A percentile compares a stretch with the other conserved stretches of the same genome.
These are phyloP conservation scores for Melampsora americana DNA, from an alignment of 1,284 basidiomycete species.

Conservation along the genomic window DNA sequence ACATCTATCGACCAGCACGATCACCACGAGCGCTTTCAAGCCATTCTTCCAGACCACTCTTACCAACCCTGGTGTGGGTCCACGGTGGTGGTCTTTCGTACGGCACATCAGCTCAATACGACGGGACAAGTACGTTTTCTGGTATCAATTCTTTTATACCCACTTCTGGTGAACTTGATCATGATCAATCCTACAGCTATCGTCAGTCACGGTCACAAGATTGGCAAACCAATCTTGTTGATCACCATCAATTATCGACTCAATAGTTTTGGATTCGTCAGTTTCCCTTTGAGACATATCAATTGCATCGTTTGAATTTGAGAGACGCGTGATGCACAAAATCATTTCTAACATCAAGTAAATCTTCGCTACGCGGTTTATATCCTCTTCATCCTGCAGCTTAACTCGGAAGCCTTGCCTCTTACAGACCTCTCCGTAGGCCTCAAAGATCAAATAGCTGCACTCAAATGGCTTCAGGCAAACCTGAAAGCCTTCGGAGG, in stretches of 20 bases:
- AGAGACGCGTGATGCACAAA: slow-evolving; percentile 54
- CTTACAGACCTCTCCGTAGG: slow-evolving; percentile 55
- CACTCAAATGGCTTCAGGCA: slow-evolving; percentile 63
- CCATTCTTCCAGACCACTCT: neutral
- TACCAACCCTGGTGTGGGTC: slow-evolving; percentile 66
- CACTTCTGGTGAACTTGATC: slow-evolving; percentile 21
- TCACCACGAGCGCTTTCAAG: neutral
- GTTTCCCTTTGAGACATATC: neutral
- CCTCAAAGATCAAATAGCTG: slow-evolving; percentile 62
- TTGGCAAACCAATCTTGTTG: slow-evolving; percentile 56
- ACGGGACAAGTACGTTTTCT: slow-evolving; percentile 52
- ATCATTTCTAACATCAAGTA: neutral
- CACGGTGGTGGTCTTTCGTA: slow-evolving; percentile 60
- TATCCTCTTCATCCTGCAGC: slow-evolving; percentile 49
- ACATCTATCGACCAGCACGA: slow-evolving; percentile 56
- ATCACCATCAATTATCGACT: slow-evolving; percentile 59
- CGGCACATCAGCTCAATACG: slow-evolving; percentile 47
- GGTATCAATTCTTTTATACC: neutral
- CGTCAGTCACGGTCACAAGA: slow-evolving; percentile 57
- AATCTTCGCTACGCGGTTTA: slow-evolving; percentile 11
- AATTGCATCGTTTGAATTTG: slow-evolving; percentile 52
- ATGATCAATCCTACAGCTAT: slow-evolving; percentile 60
- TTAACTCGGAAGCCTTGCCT: slow-evolving; percentile 36
- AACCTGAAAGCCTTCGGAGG: slow-evolving; percentile 67
- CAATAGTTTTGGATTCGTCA: slow-evolving; percentile 57